A percentile compares a stretch with the other conserved stretches of the same genome.
Conservation (phyloP, 1,284 basidiomycete genomes). For the Gastroboletus turbinatus region DNA sequence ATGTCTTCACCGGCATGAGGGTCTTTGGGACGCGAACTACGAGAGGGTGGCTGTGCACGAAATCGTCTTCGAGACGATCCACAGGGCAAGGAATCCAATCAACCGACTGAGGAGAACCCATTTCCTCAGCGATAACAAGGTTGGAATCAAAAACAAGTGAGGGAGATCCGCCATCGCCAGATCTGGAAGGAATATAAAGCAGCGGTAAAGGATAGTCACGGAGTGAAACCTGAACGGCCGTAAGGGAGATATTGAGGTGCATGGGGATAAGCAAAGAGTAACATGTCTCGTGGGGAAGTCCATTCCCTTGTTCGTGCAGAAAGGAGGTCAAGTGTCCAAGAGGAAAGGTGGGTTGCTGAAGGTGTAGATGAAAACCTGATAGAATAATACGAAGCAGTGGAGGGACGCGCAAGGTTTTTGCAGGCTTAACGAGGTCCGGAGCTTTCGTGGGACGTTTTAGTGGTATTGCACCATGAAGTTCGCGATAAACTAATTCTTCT, state of each 20-base stretch:
- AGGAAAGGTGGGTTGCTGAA: conserved; percentile 69
- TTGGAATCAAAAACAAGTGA: conserved; percentile 76
- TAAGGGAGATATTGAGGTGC: conserved; percentile 72
- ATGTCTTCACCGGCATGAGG: conserved; percentile 94
- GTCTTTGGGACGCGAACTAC: conserved; percentile 82
- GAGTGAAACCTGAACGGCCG: conserved; percentile 61
- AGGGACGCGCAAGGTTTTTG: conserved; percentile 47
- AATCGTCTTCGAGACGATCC: conserved; percentile 52
- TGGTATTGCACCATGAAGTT: conserved; percentile 32
- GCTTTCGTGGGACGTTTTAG: conserved; percentile 31
- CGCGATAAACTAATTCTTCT: conserved; percentile 36
- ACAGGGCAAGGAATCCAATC: conserved; percentile 73
- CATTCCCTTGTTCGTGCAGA: conserved; percentile 67
- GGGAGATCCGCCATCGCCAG: conserved; percentile 33
- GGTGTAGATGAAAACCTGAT: conserved; percentile 55
- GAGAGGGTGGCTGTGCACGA: conserved; percentile 56
- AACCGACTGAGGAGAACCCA: conserved; percentile 69
- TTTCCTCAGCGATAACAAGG: conserved; percentile 89
- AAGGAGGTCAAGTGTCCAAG: conserved; percentile 62
- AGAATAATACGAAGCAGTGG: conserved; percentile 78
- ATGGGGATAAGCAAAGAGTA: conserved; percentile 87
- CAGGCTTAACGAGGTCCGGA: conserved; percentile 37
- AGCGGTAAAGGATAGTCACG: conserved; percentile 83
- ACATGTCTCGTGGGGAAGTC: conserved; percentile 67
- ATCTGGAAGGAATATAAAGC: conserved; percentile 54